Percentiles rank a stretch among this genome's conserved stretches.
phyloP scores from a whole-genome alignment of 2,329 filamentous ascomycete species.

The Leptographium galeiforme region DNA sequence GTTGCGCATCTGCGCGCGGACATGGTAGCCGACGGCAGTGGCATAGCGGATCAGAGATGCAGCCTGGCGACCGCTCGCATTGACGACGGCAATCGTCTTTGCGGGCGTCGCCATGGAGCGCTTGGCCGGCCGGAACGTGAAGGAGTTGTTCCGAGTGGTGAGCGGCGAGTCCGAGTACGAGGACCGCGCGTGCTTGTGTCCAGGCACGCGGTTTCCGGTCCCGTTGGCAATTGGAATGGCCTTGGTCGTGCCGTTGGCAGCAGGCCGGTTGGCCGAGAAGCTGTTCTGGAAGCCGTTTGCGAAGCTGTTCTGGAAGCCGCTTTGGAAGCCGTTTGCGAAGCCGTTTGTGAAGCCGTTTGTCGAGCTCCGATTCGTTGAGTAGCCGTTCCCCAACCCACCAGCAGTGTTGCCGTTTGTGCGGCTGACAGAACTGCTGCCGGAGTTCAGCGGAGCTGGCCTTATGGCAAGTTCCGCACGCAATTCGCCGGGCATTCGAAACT shows the following conservation, averaged over 20 bases:
- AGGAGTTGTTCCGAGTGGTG: slow-evolving; percentile 42
- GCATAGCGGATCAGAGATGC: slow-evolving; percentile 91
- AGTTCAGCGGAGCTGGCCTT: slow-evolving; percentile 11
- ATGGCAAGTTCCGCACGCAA: slow-evolving; percentile 14
- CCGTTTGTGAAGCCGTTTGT: not conserved
- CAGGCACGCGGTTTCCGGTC: not conserved
- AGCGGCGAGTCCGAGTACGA: slow-evolving; percentile 49
- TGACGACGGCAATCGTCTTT: slow-evolving; percentile 88
- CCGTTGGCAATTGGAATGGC: slow-evolving; percentile 9
- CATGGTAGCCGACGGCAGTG: slow-evolving; percentile 82
- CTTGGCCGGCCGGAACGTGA: slow-evolving; percentile 47
- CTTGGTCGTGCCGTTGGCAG: not conserved
- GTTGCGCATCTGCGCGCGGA: slow-evolving; percentile 82
- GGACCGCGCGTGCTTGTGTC: slow-evolving; percentile 47
- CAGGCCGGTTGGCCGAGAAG: not conserved
- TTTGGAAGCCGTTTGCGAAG: not conserved
- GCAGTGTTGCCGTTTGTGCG: not conserved
- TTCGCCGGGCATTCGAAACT: slow-evolving; percentile 11
- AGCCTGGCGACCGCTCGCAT: slow-evolving; percentile 88
- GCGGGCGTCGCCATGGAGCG: slow-evolving; percentile 44
- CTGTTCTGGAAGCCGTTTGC: not conserved
- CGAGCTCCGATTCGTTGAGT: not conserved
- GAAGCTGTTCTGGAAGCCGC: not conserved
- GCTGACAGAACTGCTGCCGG: not conserved
- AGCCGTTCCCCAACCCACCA: not conserved